Evolutionary conservation across 1,139 yeast species (phyloP).

Genomic region (Yamadazyma siamensis): DNA sequence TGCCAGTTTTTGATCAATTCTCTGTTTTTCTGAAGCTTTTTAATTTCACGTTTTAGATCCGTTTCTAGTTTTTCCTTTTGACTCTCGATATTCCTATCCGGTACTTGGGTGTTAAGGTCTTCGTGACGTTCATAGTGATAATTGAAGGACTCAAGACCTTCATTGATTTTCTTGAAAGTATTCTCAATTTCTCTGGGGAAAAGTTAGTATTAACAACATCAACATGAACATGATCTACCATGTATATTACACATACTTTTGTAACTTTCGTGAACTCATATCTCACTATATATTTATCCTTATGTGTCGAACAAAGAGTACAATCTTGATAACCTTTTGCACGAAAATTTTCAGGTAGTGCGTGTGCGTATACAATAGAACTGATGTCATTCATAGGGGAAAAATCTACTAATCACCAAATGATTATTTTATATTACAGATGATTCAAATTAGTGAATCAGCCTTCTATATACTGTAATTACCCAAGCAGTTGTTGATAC

Average conservation of each 20-base stretch:
- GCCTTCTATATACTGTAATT: too few relatives aligned
- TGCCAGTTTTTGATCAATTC: constrained; percentile 96
- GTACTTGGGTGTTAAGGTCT: constrained; percentile 30
- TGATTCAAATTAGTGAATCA: too few relatives aligned
- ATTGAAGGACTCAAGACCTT: constrained; percentile 82
- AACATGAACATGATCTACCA: neutral
- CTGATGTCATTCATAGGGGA: too few relatives aligned
- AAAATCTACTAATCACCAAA: neutral
- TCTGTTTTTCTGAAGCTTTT: constrained; percentile 88
- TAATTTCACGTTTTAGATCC: constrained; percentile 93
- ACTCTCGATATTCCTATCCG: constrained; percentile 78
- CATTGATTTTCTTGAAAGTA: constrained; percentile 89
- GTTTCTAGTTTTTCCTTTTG: constrained; percentile 93
- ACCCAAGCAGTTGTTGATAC: too few relatives aligned
- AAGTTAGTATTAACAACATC: constrained; percentile 16
- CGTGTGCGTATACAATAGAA: too few relatives aligned
- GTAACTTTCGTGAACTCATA: constrained; percentile 39
- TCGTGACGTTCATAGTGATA: constrained; percentile 46
- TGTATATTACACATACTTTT: constrained; percentile 33
- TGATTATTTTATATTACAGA: neutral
- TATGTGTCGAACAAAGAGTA: too few relatives aligned
- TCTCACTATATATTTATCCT: too few relatives aligned
- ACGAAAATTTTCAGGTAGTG: too few relatives aligned
- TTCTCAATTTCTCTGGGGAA: constrained; percentile 74
- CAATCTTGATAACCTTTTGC: too few relatives aligned